Base-by-base conservation (phyloP, 148 eudicot species). In the Rhododendron vialii region DNA sequence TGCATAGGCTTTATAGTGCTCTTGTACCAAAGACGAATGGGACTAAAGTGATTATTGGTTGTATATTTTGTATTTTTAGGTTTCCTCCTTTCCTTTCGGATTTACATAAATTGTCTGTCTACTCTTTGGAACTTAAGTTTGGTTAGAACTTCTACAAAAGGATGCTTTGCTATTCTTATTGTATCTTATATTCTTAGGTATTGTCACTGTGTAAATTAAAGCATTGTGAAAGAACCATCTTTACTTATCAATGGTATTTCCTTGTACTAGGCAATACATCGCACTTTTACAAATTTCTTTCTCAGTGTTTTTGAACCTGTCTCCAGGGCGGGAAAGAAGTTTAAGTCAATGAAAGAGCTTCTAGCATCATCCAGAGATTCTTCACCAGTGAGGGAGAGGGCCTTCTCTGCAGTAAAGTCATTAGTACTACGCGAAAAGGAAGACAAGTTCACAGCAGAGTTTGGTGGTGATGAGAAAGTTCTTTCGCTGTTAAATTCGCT, bases 311-410 rank as follows among this genome's bases (percentile, higher is more conserved):
- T 82, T 33, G 75, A 45, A 33, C 20, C 76, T 59, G 84, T 92
- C 14, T 81, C 82, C 88, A 96, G 99, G 87, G 93, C 94, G 84
- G 96, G 93, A 77, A 91, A 87, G 88, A 90, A 90, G 50, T 90
- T 74, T 83, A 93, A 84, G 88, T 91, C 98, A 61, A 94, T 96
- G 86, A 94, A 88, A 88, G 95, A 93, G 82, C 90, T 96, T 83
- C 88, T 95, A 80, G 88, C 90, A 47, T 92, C 98, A 38, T 90
- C 98, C 69, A 88, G 90, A 86, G 93, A 89, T 85, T 95, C 98
- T 84, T 96, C 99, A 76, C 98, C 99, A 11, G 94, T 93, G 61
- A 89, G 94, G 83, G 96, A 96, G 91, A 93, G 95, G 86, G 93
- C 98, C 85, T 84, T 96, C 83, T 95, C 96, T 87, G 94, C 96